A percentile compares a stretch with the other conserved stretches of the same genome.
These are phyloP conservation scores for Monilinia aucupariae DNA, from an alignment of 2,329 filamentous ascomycete genomes.

Conservation along the genomic window DNA sequence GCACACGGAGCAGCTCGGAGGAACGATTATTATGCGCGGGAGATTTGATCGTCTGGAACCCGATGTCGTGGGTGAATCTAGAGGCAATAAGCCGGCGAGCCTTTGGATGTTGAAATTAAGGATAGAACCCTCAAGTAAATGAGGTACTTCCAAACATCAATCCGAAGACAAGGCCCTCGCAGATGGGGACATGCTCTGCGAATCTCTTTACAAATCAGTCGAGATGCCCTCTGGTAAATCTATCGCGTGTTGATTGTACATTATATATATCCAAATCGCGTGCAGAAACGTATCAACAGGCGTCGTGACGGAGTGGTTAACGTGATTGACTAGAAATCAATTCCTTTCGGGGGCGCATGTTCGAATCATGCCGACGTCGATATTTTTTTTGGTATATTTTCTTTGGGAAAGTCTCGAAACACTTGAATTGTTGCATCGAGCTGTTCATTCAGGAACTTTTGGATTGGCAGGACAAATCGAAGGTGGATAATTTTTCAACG, in stretches of 20 bases:
- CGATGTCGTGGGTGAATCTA: not conserved
- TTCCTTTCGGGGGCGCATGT: conserved; percentile 15
- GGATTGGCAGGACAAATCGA: too few relatives aligned
- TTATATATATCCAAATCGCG: not conserved
- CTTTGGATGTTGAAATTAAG: not conserved
- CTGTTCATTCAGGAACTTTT: too few relatives aligned
- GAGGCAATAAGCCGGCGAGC: too few relatives aligned
- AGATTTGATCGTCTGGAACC: not conserved
- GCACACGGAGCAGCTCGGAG: not conserved
- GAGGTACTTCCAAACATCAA: not conserved
- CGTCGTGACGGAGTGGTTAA: conserved; percentile 14
- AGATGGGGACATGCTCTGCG: not conserved
- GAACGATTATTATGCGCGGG: not conserved
- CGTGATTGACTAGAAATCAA: conserved; percentile 15
- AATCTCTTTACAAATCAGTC: not conserved
- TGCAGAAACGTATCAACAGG: not conserved
- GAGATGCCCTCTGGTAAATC: not conserved
- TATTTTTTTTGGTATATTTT: not conserved
- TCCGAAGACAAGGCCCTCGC: not conserved
- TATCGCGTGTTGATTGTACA: not conserved
- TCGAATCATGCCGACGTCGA: conserved; percentile 14
- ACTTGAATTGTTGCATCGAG: too few relatives aligned
- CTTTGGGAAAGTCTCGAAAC: too few relatives aligned
- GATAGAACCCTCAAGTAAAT: not conserved
- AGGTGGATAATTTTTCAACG: too few relatives aligned